Percentiles rank a stretch among this genome's conserved stretches.
Conservation (phyloP, 495 filamentous ascomycete species). For the Entonaema liquescens region DNA sequence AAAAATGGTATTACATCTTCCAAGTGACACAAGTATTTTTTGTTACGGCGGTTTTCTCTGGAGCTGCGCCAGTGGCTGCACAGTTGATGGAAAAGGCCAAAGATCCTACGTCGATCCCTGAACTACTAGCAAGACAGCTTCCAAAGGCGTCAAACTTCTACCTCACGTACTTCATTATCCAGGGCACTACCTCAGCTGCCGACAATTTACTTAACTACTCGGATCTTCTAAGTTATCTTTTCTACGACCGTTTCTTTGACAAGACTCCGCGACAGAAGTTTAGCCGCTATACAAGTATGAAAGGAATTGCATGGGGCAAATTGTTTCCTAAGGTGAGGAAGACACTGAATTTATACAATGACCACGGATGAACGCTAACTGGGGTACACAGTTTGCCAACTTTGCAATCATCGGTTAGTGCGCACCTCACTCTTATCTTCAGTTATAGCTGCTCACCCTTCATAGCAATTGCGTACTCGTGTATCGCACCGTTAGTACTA, state of each 20-base stretch:
- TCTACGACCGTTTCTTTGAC: constrained; percentile 72
- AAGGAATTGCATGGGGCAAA: constrained; percentile 61
- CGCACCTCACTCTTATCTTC: background rate
- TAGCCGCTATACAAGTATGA: constrained; percentile 69
- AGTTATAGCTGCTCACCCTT: constrained; percentile 10
- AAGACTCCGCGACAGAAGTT: constrained; percentile 76
- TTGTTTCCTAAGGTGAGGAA: constrained; percentile 74
- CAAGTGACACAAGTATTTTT: constrained; percentile 93
- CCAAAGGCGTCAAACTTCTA: constrained; percentile 90
- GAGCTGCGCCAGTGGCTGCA: constrained; percentile 69
- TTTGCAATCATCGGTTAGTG: constrained; percentile 72
- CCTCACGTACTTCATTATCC: constrained; percentile 86
- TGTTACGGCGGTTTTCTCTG: constrained; percentile 77
- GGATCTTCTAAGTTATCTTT: constrained; percentile 62
- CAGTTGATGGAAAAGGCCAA: constrained; percentile 64
- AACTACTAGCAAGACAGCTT: constrained; percentile 74
- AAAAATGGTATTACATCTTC: constrained; percentile 87
- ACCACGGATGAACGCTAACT: constrained; percentile 58
- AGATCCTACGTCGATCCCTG: constrained; percentile 66
- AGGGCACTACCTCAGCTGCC: constrained; percentile 78
- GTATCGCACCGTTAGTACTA: constrained; percentile 90
- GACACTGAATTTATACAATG: constrained; percentile 53
- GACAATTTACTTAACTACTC: constrained; percentile 62
- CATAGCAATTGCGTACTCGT: constrained; percentile 80
- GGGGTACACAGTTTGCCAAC: constrained; percentile 71